These are phyloP conservation scores for Pistacia vera DNA, from an alignment of 345 rosid genomes.

Conservation along the genomic window DNA sequence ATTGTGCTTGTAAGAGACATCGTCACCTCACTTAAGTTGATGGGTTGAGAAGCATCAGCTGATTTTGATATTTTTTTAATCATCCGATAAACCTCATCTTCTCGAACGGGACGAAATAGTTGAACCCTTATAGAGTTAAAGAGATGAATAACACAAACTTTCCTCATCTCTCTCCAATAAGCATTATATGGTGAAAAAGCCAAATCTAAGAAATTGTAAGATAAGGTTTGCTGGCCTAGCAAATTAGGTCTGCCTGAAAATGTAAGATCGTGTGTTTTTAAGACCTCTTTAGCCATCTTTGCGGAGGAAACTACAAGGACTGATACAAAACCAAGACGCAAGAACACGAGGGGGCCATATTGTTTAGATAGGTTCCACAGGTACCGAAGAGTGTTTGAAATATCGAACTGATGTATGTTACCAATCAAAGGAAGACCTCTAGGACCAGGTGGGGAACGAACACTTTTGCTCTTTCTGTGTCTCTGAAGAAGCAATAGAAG, in stretches of 20 bases:
- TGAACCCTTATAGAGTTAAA: conserved; percentile 26
- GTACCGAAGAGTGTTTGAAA: conserved; percentile 7
- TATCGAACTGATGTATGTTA: conserved; percentile 30
- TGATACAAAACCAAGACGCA: conserved; percentile 25
- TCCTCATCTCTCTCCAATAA: conserved; percentile 35
- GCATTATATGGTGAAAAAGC: conserved; percentile 28
- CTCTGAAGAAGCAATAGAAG: conserved; percentile 1
- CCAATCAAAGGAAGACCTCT: conserved; percentile 35
- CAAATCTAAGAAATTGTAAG: conserved; percentile 32
- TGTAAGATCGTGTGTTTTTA: conserved; percentile 30
- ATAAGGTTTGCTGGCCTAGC: conserved; percentile 15
- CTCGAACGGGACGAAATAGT: conserved; percentile 22
- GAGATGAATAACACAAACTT: conserved; percentile 25
- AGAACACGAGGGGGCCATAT: conserved; percentile 29
- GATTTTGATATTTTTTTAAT: conserved; percentile 12
- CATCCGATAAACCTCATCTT: conserved; percentile 28
- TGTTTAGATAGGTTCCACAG: conserved; percentile 34
- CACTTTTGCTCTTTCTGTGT: not conserved
- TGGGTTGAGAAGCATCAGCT: not conserved
- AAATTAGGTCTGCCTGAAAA: conserved; percentile 30
- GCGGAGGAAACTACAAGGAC: conserved; percentile 31
- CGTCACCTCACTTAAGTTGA: conserved; percentile 19
- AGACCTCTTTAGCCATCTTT: conserved; percentile 20
- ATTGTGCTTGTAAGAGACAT: conserved; percentile 21
- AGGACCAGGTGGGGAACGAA: conserved; percentile 32